Conservation (phyloP, 331 rosid species). For the Phaseolus coccineus region DNA sequence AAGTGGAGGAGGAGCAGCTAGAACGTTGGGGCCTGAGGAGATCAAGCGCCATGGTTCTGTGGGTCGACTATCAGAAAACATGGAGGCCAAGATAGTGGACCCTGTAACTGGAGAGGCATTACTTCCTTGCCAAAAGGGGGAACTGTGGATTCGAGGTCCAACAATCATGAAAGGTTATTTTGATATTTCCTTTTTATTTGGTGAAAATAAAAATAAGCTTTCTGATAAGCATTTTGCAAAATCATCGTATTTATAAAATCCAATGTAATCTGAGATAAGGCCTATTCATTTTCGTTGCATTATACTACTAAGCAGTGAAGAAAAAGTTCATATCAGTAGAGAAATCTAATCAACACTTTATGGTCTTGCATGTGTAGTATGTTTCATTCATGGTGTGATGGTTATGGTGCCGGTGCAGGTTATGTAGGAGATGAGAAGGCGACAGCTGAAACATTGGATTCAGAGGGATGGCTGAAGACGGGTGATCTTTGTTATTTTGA, state of each 20-base stretch:
- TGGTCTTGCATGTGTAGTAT: background rate
- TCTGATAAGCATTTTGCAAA: background rate
- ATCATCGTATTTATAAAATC: background rate
- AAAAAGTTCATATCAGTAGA: background rate
- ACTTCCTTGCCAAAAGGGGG: conserved; percentile 75
- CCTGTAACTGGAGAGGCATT: conserved; percentile 69
- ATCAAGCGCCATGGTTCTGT: conserved; percentile 63
- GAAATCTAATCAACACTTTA: background rate
- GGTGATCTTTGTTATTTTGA: conserved; percentile 95
- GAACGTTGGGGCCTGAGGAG: conserved; percentile 68
- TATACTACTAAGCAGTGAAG: background rate
- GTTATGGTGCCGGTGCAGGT: conserved; percentile 55
- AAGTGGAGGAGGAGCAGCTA: conserved; percentile 63
- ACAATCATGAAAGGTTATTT: conserved; percentile 73
- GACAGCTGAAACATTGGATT: conserved; percentile 73
- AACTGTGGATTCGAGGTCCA: conserved; percentile 91
- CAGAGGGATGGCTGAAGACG: conserved; percentile 93
- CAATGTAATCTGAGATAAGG: background rate
- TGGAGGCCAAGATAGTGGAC: conserved; percentile 92
- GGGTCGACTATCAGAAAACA: conserved; percentile 69
- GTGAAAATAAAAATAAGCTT: background rate
- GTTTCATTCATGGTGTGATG: conserved; percentile 11
- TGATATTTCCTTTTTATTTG: background rate
- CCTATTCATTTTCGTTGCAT: background rate
- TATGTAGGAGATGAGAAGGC: conserved; percentile 84